These are phyloP conservation scores for Allodekkera sacchari DNA, from an alignment of 805 yeast genomes.

Conservation along the genomic window DNA sequence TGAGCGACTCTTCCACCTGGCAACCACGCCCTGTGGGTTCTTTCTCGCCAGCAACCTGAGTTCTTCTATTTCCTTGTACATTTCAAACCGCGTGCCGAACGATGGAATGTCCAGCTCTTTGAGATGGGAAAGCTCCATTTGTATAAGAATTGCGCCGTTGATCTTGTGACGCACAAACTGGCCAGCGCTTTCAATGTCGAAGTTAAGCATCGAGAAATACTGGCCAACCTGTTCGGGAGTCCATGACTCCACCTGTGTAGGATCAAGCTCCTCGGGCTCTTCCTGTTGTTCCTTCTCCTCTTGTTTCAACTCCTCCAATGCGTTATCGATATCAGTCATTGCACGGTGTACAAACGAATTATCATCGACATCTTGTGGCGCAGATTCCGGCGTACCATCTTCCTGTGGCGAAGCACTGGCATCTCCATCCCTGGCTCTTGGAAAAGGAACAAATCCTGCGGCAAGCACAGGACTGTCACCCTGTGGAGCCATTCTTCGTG, in stretches of 20 bases:
- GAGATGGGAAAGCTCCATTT: constrained; percentile 75
- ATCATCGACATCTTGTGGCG: constrained; percentile 10
- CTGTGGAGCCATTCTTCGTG: constrained; percentile 36
- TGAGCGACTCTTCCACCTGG: no score
- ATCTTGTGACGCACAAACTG: constrained; percentile 83
- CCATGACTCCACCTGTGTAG: constrained; percentile 56
- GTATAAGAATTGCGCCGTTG: constrained; percentile 77
- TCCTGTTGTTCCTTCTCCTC: constrained; percentile 1
- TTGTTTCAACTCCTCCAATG: constrained; percentile 50
- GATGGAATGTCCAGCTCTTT: constrained; percentile 89
- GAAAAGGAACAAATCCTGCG: constrained; percentile 7
- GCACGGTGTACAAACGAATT: constrained; percentile 42
- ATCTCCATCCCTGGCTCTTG: no score
- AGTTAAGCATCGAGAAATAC: constrained; percentile 65
- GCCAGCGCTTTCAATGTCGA: constrained; percentile 65
- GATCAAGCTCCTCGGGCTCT: constrained; percentile 26
- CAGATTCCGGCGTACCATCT: no score
- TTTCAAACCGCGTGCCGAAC: constrained; percentile 92
- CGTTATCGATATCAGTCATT: constrained; percentile 65
- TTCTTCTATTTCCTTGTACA: constrained; percentile 80
- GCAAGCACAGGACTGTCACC: constrained; percentile 18
- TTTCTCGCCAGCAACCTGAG: constrained; percentile 29
- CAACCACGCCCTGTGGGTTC: neutral
- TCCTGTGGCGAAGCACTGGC: no score
- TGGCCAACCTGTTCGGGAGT: constrained; percentile 77